Conservation (phyloP, 2,329 filamentous ascomycete species). For the Fusarium compactum region DNA sequence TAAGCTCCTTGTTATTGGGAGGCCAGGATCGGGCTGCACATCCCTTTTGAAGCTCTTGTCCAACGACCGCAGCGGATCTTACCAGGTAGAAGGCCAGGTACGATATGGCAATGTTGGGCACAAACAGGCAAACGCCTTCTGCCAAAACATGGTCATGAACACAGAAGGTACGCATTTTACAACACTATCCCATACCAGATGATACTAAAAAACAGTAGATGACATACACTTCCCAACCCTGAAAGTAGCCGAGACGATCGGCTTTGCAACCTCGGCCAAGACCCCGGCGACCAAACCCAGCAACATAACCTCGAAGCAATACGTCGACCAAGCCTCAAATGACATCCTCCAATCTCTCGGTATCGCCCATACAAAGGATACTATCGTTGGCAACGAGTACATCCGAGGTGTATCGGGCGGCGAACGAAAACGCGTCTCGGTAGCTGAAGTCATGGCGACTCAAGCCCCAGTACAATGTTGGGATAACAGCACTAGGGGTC, state of each 20-base stretch:
- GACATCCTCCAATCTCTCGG: not conserved
- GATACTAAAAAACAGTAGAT: not conserved
- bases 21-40: not conserved
- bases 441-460: not conserved
- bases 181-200: rapidly evolving
- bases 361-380: not conserved
- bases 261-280: not conserved
- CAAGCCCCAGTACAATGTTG: conserved; percentile 1
- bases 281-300: not conserved
- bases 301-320: not conserved
- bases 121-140: not conserved
- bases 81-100: not conserved
- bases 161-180: not conserved
- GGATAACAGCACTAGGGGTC: not conserved
- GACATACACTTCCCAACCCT: not conserved
- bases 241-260: not conserved
- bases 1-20: not conserved
- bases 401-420: not conserved
- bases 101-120: not conserved
- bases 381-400: not conserved
- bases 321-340: not conserved
- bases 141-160: not conserved
- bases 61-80: not conserved
- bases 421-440: conserved; percentile 1
- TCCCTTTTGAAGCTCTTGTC: not conserved